A percentile compares a stretch with the other conserved stretches of the same genome.
These are phyloP conservation scores for Elaeis guineensis DNA, from an alignment of 176 grass and related monocot genomes.

Conservation along the genomic window DNA sequence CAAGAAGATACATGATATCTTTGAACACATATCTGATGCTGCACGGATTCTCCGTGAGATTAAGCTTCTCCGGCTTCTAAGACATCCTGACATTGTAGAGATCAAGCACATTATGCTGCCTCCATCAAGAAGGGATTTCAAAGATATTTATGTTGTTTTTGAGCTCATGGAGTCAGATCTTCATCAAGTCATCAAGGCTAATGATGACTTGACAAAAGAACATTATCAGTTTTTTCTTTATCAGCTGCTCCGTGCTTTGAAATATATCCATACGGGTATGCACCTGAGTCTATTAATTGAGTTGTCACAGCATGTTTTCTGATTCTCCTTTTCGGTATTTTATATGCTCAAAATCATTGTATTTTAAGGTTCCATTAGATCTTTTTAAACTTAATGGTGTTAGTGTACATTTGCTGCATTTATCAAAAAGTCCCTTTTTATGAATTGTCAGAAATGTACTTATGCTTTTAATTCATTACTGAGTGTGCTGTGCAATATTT, in stretches of 20 bases:
- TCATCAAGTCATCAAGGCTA: constrained; percentile 97
- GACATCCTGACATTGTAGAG: constrained; percentile 90
- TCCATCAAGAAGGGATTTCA: constrained; percentile 72
- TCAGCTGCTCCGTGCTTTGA: constrained; percentile 86
- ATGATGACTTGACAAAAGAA: constrained; percentile 91
- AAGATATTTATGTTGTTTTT: constrained; percentile 87
- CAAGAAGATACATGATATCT: constrained; percentile 87
- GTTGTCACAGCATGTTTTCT: too few species aligned
- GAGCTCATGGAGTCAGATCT: constrained; percentile 95
- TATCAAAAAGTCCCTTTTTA: too few species aligned
- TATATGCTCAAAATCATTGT: too few species aligned
- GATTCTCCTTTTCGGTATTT: too few species aligned
- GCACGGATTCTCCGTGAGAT: constrained; percentile 88
- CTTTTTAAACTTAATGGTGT: too few species aligned
- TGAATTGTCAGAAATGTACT: too few species aligned
- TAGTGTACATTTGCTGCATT: too few species aligned
- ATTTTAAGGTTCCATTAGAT: too few species aligned
- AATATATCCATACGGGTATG: constrained; percentile 94
- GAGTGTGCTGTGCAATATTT: too few species aligned
- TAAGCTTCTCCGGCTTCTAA: constrained; percentile 75
- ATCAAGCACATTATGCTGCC: constrained; percentile 96
- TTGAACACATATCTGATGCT: constrained; percentile 78
- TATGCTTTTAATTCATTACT: too few species aligned
- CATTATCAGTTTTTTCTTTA: constrained; percentile 94
- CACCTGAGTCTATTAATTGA: too few species aligned